phyloP scores from a whole-genome alignment of 2,329 filamentous ascomycete genomes.

The Aspergillus brunneoviolaceus region DNA sequence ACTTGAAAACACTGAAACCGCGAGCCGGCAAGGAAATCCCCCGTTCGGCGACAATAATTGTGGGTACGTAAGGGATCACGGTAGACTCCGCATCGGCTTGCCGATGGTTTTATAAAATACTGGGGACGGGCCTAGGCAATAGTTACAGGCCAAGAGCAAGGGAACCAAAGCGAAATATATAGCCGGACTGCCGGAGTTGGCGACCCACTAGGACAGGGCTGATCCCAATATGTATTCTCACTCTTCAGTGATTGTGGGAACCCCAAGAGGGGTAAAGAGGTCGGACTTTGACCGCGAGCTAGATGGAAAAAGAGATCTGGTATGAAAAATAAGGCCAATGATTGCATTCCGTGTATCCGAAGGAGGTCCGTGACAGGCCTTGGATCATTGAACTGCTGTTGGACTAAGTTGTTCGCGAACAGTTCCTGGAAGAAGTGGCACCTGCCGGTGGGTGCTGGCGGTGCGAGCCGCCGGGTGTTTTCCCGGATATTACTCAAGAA shows the following conservation, averaged over 20 bases:
- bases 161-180: background rate
- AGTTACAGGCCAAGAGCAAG: background rate
- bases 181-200: conserved; percentile 1
- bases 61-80: background rate
- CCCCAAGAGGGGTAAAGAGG: conserved; percentile 1
- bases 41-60: background rate
- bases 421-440: background rate
- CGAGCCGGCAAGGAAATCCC: background rate
- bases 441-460: conserved; percentile 7
- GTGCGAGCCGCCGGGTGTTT: conserved; percentile 8
- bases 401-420: background rate
- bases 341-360: background rate
- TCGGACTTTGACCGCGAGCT: conserved; percentile 9
- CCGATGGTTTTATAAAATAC: conserved; percentile 9
- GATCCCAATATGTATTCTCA: background rate
- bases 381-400: background rate
- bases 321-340: too few relatives aligned
- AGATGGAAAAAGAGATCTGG: background rate
- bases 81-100: conserved; percentile 8
- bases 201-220: conserved; percentile 9
- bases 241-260: background rate
- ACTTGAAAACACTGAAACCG: conserved; percentile 4
- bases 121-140: conserved; percentile 2
- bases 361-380: background rate
- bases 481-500: background rate